These are phyloP conservation scores for Metschnikowia proteae DNA, from an alignment of 805 yeast genomes.

Conservation along the genomic window DNA sequence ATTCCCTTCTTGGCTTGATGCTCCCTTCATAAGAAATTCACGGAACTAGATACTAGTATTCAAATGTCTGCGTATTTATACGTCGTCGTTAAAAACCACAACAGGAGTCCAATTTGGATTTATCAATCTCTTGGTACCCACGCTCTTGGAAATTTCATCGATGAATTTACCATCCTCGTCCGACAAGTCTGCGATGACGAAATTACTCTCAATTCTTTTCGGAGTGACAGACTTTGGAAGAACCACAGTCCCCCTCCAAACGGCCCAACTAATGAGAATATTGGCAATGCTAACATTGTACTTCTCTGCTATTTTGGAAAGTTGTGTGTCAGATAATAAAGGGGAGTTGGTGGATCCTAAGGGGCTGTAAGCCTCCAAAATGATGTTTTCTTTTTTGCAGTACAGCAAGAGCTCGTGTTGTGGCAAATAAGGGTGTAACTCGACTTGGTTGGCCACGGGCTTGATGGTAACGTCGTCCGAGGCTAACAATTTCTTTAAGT, in stretches of 20 bases:
- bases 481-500: slow-evolving; percentile 48
- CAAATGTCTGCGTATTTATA: neutral
- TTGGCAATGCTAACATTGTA: slow-evolving; percentile 45
- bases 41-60: neutral
- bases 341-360: slow-evolving; percentile 62
- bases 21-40: too few relatives aligned
- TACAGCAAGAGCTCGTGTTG: slow-evolving; percentile 56
- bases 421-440: slow-evolving; percentile 69
- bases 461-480: slow-evolving; percentile 46
- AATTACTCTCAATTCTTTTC: slow-evolving; percentile 33
- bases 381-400: slow-evolving; percentile 50
- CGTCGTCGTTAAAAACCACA: slow-evolving; percentile 24
- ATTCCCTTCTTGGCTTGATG: slow-evolving; percentile 17
- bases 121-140: slow-evolving; percentile 32
- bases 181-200: slow-evolving; percentile 29
- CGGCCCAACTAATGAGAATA: slow-evolving; percentile 56
- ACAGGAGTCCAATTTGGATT: slow-evolving; percentile 34
- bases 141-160: slow-evolving; percentile 22
- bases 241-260: slow-evolving; percentile 52
- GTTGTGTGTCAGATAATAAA: slow-evolving; percentile 40
- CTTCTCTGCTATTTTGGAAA: slow-evolving; percentile 44
- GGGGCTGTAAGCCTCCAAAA: slow-evolving; percentile 75
- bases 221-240: slow-evolving; percentile 34
- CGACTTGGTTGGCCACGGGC: slow-evolving; percentile 76
- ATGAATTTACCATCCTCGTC: slow-evolving; percentile 35